Evolutionary conservation across 2,329 filamentous ascomycete genomes (phyloP).

Genomic region (Thelonectria rubi): DNA sequence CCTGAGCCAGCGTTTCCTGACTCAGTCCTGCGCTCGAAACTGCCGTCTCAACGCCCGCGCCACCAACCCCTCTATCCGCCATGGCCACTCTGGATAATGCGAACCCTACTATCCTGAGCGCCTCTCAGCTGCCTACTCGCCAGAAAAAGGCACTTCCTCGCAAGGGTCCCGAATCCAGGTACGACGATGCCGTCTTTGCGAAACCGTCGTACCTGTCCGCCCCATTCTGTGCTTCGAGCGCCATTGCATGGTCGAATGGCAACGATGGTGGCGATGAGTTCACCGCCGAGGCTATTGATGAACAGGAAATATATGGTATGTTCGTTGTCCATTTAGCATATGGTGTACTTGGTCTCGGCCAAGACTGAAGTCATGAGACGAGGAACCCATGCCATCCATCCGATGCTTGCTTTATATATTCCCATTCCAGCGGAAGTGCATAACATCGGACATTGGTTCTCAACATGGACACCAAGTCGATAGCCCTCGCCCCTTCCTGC

Average conservation of each 20-base stretch:
- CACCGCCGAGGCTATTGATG: constrained; percentile 85
- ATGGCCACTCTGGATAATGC: constrained; percentile 71
- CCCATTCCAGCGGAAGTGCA: constrained; percentile 13
- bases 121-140: constrained; percentile 87
- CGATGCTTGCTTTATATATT: background rate
- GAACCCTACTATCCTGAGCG: constrained; percentile 91
- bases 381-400: background rate
- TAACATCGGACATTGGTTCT: background rate
- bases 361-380: constrained; percentile 1
- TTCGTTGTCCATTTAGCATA: background rate
- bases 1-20: constrained; percentile 12
- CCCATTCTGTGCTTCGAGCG: constrained; percentile 51
- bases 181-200: constrained; percentile 57
- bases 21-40: constrained; percentile 15
- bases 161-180: constrained; percentile 57
- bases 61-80: constrained; percentile 23
- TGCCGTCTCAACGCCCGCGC: constrained; percentile 27
- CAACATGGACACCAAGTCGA: background rate
- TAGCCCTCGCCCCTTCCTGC: too few species aligned
- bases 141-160: constrained; percentile 59
- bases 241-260: constrained; percentile 45
- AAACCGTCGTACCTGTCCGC: constrained; percentile 55
- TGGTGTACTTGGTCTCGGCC: background rate
- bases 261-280: constrained; percentile 64
- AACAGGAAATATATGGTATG: constrained; percentile 94